Evolutionary conservation across 805 yeast genomes (phyloP).

Genomic region (Teunomyces pallodes): DNA sequence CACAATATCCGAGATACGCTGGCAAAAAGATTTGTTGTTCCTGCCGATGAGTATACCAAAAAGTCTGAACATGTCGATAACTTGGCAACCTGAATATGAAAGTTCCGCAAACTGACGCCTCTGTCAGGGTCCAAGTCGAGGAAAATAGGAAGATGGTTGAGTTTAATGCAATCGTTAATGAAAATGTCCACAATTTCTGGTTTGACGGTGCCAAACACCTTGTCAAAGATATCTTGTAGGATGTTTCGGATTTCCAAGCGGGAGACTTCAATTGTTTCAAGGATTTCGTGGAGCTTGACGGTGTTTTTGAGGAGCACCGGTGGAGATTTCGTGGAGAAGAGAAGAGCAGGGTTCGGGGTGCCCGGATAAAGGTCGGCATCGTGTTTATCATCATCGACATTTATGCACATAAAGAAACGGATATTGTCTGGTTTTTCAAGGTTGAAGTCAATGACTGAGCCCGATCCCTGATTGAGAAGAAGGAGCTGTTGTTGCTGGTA

Average conservation of each 20-base stretch:
- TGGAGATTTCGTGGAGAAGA: not conserved
- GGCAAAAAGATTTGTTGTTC: constrained; percentile 10
- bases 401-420: constrained; percentile 41
- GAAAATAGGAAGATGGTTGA: constrained; percentile 51
- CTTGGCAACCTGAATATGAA: constrained; percentile 83
- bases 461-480: not conserved
- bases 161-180: constrained; percentile 42
- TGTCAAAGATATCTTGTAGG: constrained; percentile 18
- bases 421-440: constrained; percentile 24
- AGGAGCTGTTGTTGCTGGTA: constrained; percentile 23
- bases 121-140: constrained; percentile 61
- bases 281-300: constrained; percentile 51
- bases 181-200: constrained; percentile 19
- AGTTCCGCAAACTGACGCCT: constrained; percentile 79
- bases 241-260: constrained; percentile 27
- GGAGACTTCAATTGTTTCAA: constrained; percentile 47
- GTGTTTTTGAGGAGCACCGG: constrained; percentile 47
- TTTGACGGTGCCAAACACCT: constrained; percentile 13
- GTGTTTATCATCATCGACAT: constrained; percentile 10
- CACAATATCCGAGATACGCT: constrained; percentile 33
- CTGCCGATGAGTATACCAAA: constrained; percentile 52
- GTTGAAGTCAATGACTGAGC: constrained; percentile 6
- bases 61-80: constrained; percentile 72
- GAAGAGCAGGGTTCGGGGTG: not conserved
- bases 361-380: not conserved